Conservation (phyloP, 257 asterid genomes). For the Buddleja alternifolia region DNA sequence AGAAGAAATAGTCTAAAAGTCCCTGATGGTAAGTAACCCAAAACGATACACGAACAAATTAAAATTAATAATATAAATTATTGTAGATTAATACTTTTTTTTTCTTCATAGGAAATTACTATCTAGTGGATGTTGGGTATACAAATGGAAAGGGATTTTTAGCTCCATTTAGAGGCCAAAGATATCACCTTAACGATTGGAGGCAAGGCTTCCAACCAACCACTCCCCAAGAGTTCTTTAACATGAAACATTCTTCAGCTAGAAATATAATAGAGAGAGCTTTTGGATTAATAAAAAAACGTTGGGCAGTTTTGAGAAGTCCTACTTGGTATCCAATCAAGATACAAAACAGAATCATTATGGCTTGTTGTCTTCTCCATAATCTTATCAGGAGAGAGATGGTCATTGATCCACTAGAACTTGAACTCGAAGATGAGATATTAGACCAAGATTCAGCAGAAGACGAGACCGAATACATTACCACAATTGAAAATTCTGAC, state of each 20-base stretch:
- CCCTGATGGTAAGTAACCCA: too few species aligned
- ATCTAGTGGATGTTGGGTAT: background rate
- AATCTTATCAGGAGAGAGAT: background rate
- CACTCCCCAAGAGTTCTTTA: background rate
- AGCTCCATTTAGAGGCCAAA: background rate
- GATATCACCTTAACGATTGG: background rate
- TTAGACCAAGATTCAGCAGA: too few species aligned
- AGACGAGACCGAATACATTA: too few species aligned
- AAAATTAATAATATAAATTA: too few species aligned
- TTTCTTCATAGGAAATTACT: background rate
- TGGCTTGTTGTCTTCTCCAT: background rate
- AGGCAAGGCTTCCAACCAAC: background rate
- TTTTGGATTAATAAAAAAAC: too few species aligned
- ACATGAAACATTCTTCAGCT: background rate
- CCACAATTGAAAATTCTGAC: too few species aligned
- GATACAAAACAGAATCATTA: background rate
- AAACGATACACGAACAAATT: too few species aligned
- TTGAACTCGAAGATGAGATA: background rate
- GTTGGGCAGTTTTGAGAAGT: too few species aligned
- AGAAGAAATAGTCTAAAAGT: too few species aligned
- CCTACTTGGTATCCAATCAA: background rate
- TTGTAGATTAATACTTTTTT: too few species aligned
- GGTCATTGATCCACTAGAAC: background rate
- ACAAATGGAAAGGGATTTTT: background rate
- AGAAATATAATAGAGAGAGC: too few species aligned